A percentile compares a stretch with the other conserved stretches of the same genome.
Evolutionary conservation across 192 early-diverging fungal genomes (phyloP).

Genomic region (Powellomyces hirtus): DNA sequence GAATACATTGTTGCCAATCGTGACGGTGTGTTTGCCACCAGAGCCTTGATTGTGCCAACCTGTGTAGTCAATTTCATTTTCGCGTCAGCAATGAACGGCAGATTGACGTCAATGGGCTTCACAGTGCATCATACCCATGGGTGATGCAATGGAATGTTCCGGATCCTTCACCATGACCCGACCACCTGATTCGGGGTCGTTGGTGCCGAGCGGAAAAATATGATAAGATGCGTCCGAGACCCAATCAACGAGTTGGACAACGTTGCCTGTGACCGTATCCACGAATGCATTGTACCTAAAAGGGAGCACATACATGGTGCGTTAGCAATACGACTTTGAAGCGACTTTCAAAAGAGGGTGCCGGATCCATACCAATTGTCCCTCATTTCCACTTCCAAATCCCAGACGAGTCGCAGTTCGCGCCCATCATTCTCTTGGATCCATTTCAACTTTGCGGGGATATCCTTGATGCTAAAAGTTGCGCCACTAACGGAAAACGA

Average conservation of each 20-base stretch:
- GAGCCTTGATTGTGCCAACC: constrained; percentile 70
- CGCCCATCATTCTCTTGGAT: constrained; percentile 55
- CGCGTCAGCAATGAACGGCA: no score
- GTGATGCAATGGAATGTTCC: constrained; percentile 55
- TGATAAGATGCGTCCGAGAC: constrained; percentile 73
- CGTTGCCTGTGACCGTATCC: constrained; percentile 53
- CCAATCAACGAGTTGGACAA: constrained; percentile 83
- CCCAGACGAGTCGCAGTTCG: constrained; percentile 73
- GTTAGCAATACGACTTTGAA: constrained; percentile 40
- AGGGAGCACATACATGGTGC: not conserved
- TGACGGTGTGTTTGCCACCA: constrained; percentile 57
- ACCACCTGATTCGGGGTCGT: constrained; percentile 73
- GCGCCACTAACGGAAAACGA: constrained; percentile 53
- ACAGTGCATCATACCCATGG: constrained; percentile 46
- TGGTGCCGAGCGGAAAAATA: constrained; percentile 74
- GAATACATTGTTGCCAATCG: constrained; percentile 90
- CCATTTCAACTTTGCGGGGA: constrained; percentile 65
- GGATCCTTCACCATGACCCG: constrained; percentile 57
- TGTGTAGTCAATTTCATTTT: no score
- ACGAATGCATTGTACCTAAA: constrained; percentile 52
- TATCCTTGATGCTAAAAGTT: constrained; percentile 30
- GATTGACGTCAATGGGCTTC: no score
- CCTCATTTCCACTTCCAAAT: constrained; percentile 72
- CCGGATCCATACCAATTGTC: constrained; percentile 61
- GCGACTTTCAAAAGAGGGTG: not conserved